Percentiles rank a stretch among this genome's conserved stretches.
Evolutionary conservation across 352 stramenopile genomes (phyloP).

Genomic region (Globisporangium acanthophoron): DNA sequence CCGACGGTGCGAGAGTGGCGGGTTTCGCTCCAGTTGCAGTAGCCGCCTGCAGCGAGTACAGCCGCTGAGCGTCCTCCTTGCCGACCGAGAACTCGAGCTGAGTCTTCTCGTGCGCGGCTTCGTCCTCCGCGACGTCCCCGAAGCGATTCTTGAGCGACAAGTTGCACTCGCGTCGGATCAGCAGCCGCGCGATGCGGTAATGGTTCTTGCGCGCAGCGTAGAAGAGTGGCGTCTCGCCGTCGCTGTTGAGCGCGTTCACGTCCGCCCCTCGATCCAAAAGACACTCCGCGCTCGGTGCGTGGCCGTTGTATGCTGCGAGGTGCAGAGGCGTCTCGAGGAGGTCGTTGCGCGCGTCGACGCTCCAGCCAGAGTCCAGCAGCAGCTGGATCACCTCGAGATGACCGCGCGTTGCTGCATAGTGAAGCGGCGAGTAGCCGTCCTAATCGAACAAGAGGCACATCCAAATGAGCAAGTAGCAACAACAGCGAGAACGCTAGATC

Average conservation of each 20-base stretch:
- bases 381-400: constrained; percentile 64
- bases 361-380: constrained; percentile 63
- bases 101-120: constrained; percentile 47
- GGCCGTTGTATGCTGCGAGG: constrained; percentile 58
- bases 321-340: constrained; percentile 60
- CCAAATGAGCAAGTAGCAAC: neutral
- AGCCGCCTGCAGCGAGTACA: constrained; percentile 12
- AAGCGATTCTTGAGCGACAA: constrained; percentile 46
- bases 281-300: constrained; percentile 44
- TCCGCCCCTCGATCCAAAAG: constrained; percentile 56
- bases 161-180: constrained; percentile 65
- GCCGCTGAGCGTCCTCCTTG: constrained; percentile 39
- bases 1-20: neutral
- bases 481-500: constrained; percentile 9
- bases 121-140: constrained; percentile 63
- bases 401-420: constrained; percentile 61
- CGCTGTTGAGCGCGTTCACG: constrained; percentile 40
- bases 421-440: constrained; percentile 57
- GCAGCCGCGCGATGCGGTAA: constrained; percentile 48
- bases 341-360: constrained; percentile 38
- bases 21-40: neutral
- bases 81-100: constrained; percentile 42
- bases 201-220: constrained; percentile 68
- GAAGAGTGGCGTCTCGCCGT: constrained; percentile 68
- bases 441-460: constrained; percentile 10